These are phyloP conservation scores for Suillus bovinus DNA, from an alignment of 768 basidiomycete species.

Conservation along the genomic window DNA sequence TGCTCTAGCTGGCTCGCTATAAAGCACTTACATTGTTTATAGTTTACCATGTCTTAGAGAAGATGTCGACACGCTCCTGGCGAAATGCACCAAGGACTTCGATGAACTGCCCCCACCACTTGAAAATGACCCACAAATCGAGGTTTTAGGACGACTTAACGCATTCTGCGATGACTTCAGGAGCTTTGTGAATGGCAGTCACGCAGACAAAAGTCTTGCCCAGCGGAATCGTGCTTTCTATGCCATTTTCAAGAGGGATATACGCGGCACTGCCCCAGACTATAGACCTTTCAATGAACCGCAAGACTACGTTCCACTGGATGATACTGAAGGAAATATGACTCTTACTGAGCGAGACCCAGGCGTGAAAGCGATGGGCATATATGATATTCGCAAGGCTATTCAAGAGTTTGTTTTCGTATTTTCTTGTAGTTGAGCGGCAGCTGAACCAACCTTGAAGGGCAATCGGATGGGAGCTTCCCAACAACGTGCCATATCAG, in stretches of 20 bases:
- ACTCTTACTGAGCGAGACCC: slow-evolving; percentile 17
- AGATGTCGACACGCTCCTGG: slow-evolving; percentile 27
- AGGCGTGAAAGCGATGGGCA: slow-evolving; percentile 13
- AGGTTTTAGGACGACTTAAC: slow-evolving; percentile 37
- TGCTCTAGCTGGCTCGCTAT: background rate
- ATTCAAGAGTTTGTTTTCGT: slow-evolving; percentile 30
- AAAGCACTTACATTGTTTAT: background rate
- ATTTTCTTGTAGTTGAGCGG: background rate
- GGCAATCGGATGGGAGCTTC: slow-evolving; percentile 37
- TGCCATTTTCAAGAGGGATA: slow-evolving; percentile 29
- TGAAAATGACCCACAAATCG: slow-evolving; percentile 36
- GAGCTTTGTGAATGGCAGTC: slow-evolving; percentile 27
- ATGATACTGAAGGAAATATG: slow-evolving; percentile 16
- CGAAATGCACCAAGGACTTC: slow-evolving; percentile 27
- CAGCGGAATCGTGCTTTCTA: slow-evolving; percentile 33
- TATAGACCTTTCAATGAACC: slow-evolving; percentile 29
- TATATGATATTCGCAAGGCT: slow-evolving; percentile 35
- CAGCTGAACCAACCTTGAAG: slow-evolving; percentile 17
- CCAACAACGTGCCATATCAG: slow-evolving; percentile 33
- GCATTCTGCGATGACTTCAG: slow-evolving; percentile 33
- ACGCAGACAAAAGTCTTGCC: slow-evolving; percentile 28
- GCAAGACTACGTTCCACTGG: slow-evolving; percentile 8
- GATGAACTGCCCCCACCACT: slow-evolving; percentile 30
- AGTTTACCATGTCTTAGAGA: slow-evolving; percentile 34
- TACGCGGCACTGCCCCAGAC: slow-evolving; percentile 36